Base-by-base conservation (phyloP, 257 asterid genomes). In the Plantago elongata region DNA sequence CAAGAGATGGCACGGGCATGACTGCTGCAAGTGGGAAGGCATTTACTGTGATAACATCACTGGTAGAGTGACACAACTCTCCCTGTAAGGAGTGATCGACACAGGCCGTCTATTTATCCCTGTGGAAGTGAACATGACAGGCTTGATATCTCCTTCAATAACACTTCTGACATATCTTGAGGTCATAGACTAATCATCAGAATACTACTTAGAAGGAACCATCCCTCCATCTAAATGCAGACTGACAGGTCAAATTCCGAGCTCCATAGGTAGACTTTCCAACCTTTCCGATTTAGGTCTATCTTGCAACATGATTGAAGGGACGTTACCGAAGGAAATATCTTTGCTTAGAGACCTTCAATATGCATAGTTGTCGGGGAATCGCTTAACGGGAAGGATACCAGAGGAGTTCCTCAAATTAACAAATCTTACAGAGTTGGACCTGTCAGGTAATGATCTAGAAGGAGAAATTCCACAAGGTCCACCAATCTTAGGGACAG, bases 21-120 rank as follows among this genome's bases (percentile, higher is more conserved):
- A 18, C 58, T 86, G 95, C 75, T 83, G 95, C 80, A 58, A 55
- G 9, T 86, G 95, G 95, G 79, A 62, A 49, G 95, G 89, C 9
- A 68, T 86, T 63, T 42, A 55, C 4, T 83, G 89, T 14, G 66
- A 75, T 72, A 71, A 65, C 44, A 15, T 9, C 9, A 79, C 83
- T 15, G 77, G 78, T 1, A 76, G 91, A 74, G 92, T 86, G 9
- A 82, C 69, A 51, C 59, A 78, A 69, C 47, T 86, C 27, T 75
- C 69, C 59, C 87, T 86, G 38, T 84, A 87, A 2, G 87, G 85
- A 46, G 66, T 71, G 6, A 65, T 16, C 65, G 69, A 83, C 13
- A 49, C 51, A 47, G 76, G 63, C 40, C 8, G 4, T 34, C 40
- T 7, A 43, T 69, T 57, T 46, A 61, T 69, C 42, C 92, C 87